phyloP scores from a whole-genome alignment of 495 filamentous ascomycete genomes.

The Aspergillus ellipticus region DNA sequence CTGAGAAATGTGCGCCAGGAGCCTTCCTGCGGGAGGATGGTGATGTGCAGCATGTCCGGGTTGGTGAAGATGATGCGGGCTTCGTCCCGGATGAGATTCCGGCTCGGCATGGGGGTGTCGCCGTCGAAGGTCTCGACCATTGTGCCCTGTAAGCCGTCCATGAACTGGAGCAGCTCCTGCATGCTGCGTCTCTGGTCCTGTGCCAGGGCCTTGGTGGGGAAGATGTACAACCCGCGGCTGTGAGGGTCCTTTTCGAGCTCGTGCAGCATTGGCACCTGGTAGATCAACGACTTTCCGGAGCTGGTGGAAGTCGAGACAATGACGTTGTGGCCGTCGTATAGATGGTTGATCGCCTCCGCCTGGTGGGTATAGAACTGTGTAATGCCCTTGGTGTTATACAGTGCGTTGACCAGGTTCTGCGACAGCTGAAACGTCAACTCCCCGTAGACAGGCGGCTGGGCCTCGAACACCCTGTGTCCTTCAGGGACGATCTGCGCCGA shows the following conservation, averaged over 20 bases:
- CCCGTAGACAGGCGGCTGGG: conserved; percentile 77
- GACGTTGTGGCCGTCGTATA: conserved; percentile 80
- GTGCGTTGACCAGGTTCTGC: conserved; percentile 86
- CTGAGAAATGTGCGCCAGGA: conserved; percentile 84
- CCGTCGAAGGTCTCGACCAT: conserved; percentile 94
- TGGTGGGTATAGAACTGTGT: conserved; percentile 91
- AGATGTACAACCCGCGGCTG: conserved; percentile 93
- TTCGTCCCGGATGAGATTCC: conserved; percentile 79
- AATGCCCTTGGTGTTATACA: conserved; percentile 87
- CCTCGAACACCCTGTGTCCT: conserved; percentile 88
- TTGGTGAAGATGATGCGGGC: conserved; percentile 96
- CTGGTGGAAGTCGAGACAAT: conserved; percentile 94
- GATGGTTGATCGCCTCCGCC: conserved; percentile 86
- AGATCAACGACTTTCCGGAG: conserved; percentile 95
- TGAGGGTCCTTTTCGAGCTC: conserved; percentile 73
- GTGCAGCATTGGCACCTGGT: conserved; percentile 90
- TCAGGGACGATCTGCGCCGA: conserved; percentile 90
- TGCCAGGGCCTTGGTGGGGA: conserved; percentile 94
- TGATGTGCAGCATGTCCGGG: conserved; percentile 96
- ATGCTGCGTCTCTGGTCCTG: conserved; percentile 92
- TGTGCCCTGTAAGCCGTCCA: conserved; percentile 69
- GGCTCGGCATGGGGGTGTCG: conserved; percentile 78
- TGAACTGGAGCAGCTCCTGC: conserved; percentile 75
- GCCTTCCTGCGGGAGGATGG: conserved; percentile 88
- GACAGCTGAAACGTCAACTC: conserved; percentile 83